Conservation (phyloP, 306 rosid species). For the Dicorynia guianensis region DNA sequence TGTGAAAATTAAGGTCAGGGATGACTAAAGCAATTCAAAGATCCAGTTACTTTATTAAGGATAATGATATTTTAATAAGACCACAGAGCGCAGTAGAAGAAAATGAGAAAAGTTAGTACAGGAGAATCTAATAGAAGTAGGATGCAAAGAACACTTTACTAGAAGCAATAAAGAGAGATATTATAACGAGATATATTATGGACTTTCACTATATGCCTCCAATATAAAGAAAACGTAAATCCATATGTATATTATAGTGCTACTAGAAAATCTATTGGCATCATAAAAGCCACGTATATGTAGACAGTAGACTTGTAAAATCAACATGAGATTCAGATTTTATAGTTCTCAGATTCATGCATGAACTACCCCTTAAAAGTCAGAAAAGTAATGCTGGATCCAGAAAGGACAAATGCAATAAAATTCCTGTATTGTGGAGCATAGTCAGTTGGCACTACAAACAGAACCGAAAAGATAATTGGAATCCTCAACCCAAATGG, state of each 20-base stretch:
- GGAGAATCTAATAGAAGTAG: background rate
- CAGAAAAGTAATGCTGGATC: constrained; percentile 3
- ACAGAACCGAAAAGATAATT: constrained; percentile 11
- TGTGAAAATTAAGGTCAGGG: no score
- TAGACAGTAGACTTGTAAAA: constrained; percentile 10
- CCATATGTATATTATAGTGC: background rate
- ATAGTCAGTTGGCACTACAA: background rate
- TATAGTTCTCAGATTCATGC: constrained; percentile 9
- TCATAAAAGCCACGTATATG: background rate
- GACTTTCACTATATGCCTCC: constrained; percentile 1
- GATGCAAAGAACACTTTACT: constrained; percentile 18
- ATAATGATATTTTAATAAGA: background rate
- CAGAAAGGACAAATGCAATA: background rate
- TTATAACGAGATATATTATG: constrained; percentile 1
- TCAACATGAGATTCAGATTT: background rate
- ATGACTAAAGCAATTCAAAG: no score
- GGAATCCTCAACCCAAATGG: constrained; percentile 29
- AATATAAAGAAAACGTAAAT: constrained; percentile 10
- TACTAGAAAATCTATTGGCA: constrained; percentile 2
- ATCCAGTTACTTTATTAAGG: no score
- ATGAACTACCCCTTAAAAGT: background rate
- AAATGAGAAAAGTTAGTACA: background rate
- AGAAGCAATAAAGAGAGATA: constrained; percentile 19
- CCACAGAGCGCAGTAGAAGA: background rate
- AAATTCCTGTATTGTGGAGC: background rate